Conservation (phyloP, 768 basidiomycete genomes). For the Nidularia pulvinata region DNA sequence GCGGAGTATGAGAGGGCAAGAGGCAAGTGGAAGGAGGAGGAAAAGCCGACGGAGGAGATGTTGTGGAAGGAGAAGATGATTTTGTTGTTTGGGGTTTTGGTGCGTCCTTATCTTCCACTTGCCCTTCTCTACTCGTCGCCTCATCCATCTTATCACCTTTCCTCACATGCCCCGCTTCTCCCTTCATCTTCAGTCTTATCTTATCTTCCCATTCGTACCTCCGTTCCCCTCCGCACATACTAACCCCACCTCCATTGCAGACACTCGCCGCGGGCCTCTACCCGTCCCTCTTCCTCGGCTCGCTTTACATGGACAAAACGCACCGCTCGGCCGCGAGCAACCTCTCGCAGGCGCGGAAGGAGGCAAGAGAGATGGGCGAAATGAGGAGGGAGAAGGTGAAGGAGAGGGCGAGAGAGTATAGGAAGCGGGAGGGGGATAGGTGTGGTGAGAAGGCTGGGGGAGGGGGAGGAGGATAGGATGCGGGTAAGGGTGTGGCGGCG, state of each 20-base stretch:
- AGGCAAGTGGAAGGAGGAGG: conserved; percentile 8
- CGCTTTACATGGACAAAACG: conserved; percentile 31
- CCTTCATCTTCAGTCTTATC: not conserved
- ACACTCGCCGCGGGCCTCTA: conserved; percentile 42
- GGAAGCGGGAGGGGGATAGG: not conserved
- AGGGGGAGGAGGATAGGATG: too few relatives aligned
- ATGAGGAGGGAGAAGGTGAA: conserved; percentile 52
- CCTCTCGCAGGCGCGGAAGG: conserved; percentile 56
- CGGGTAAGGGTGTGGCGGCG: too few relatives aligned
- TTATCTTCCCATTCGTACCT: not conserved
- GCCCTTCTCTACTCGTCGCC: not conserved
- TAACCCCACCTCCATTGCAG: conserved; percentile 19
- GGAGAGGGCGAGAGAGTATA: conserved; percentile 42
- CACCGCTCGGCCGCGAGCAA: conserved; percentile 57
- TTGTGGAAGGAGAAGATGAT: conserved; percentile 47
- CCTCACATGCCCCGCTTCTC: not conserved
- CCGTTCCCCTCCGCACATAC: not conserved
- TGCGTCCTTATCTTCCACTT: conserved; percentile 39
- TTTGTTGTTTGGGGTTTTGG: conserved; percentile 45
- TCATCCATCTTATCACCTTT: not conserved
- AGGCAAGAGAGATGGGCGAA: conserved; percentile 54
- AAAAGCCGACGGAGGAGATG: conserved; percentile 13
- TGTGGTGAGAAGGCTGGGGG: too few relatives aligned
- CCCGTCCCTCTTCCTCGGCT: conserved; percentile 35
- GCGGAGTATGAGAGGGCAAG: conserved; percentile 14